phyloP scores from a whole-genome alignment of 2,329 filamentous ascomycete genomes.

The Alternaria atra region DNA sequence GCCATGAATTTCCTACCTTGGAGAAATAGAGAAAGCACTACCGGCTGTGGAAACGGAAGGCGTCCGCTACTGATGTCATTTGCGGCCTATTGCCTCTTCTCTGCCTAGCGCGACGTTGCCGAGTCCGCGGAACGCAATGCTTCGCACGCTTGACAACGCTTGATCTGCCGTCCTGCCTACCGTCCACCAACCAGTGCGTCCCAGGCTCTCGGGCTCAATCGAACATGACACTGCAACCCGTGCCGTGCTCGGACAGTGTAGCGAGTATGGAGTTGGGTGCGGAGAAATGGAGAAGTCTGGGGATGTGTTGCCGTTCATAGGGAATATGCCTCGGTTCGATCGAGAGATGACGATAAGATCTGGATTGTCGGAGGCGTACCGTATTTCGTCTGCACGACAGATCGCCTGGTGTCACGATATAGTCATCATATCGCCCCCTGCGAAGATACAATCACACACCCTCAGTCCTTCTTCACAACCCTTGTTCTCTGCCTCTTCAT shows the following conservation, averaged over 20 bases:
- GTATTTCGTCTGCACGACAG: background rate
- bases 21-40: background rate
- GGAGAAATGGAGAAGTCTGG: slow-evolving; percentile 15
- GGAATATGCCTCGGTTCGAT: slow-evolving; percentile 12
- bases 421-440: background rate
- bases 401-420: background rate
- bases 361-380: background rate
- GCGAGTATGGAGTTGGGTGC: background rate
- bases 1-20: too few species aligned
- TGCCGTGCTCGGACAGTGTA: background rate
- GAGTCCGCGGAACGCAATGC: slow-evolving; percentile 3
- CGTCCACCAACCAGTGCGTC: background rate
- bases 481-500: background rate
- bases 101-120: slow-evolving; percentile 3
- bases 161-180: background rate
- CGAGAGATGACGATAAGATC: slow-evolving; percentile 10
- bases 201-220: background rate
- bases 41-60: background rate
- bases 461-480: background rate
- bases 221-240: background rate
- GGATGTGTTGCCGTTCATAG: background rate
- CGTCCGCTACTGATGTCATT: background rate
- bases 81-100: background rate
- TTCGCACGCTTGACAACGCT: slow-evolving; percentile 7
- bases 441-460: background rate